Percentiles rank a stretch among this genome's conserved stretches.
Evolutionary conservation across 1,284 basidiomycete species (phyloP).

Genomic region (Phellopilus nigrolimitatus): DNA sequence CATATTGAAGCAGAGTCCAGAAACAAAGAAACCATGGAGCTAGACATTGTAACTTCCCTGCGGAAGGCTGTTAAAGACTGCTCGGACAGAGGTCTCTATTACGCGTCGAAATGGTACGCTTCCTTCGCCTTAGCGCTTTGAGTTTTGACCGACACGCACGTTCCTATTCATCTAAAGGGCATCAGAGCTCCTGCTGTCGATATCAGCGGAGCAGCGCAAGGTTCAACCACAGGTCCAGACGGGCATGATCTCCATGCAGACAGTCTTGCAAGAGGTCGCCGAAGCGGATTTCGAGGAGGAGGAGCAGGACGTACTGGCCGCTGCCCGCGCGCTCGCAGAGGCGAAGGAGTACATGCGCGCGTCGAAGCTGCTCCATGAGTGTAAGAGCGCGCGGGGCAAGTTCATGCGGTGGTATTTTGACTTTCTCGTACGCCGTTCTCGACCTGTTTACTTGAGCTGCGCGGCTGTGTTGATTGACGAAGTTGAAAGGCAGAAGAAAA

Average conservation of each 20-base stretch:
- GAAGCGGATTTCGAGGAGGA: slow-evolving; percentile 51
- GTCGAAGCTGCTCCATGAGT: slow-evolving; percentile 56
- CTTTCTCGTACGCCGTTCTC: slow-evolving; percentile 68
- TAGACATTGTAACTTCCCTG: slow-evolving; percentile 17
- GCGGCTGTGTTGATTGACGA: slow-evolving; percentile 7
- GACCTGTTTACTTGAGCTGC: no score
- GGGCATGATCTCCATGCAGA: slow-evolving; percentile 26
- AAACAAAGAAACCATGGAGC: slow-evolving; percentile 8
- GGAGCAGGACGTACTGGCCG: slow-evolving; percentile 64
- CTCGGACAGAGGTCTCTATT: slow-evolving; percentile 49
- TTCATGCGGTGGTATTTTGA: slow-evolving; percentile 82
- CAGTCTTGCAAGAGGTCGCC: slow-evolving; percentile 23
- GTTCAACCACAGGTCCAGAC: slow-evolving; percentile 21
- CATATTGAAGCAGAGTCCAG: no score
- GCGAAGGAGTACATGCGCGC: slow-evolving; percentile 79
- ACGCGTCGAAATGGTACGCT: slow-evolving; percentile 70
- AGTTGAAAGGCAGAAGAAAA: slow-evolving; percentile 56
- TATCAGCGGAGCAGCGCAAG: slow-evolving; percentile 40
- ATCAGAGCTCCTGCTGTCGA: slow-evolving; percentile 64
- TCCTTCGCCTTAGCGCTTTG: slow-evolving; percentile 7
- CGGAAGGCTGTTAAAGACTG: slow-evolving; percentile 35
- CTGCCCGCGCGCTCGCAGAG: slow-evolving; percentile 76
- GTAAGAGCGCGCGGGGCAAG: slow-evolving; percentile 63
- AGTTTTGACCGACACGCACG: neutral
- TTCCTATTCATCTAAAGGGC: slow-evolving; percentile 43